phyloP scores from a whole-genome alignment of 768 basidiomycete genomes.

The Coprinopsis marcescibilis region DNA sequence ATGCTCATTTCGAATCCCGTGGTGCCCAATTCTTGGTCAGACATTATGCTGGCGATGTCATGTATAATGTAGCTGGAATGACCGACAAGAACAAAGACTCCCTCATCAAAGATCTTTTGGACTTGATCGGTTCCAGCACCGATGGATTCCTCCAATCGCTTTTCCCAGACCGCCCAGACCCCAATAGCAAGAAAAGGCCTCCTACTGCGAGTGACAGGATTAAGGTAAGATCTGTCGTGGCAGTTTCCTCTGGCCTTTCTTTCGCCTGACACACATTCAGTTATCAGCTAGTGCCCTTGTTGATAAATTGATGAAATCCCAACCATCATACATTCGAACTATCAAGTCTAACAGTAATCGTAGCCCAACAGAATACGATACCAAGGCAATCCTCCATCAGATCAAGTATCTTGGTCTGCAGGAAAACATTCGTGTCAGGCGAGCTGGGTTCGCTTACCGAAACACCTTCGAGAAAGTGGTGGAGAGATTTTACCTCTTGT shows the following conservation, averaged over 20 bases:
- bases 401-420: slow-evolving; percentile 98
- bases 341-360: slow-evolving; percentile 99
- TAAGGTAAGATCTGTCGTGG: slow-evolving; percentile 49
- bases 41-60: slow-evolving; percentile 98
- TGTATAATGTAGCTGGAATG: slow-evolving; percentile 97
- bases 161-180: slow-evolving; percentile 93
- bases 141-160: slow-evolving; percentile 84
- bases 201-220: slow-evolving; percentile 98
- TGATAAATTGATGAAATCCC: slow-evolving; percentile 95
- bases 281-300: slow-evolving; percentile 93
- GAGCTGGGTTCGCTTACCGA: slow-evolving; percentile 96
- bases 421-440: slow-evolving; percentile 95
- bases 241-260: background rate
- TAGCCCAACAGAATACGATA: slow-evolving; percentile 86
- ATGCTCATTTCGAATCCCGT: slow-evolving; percentile 92
- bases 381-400: slow-evolving; percentile 94
- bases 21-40: slow-evolving; percentile 92
- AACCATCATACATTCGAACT: slow-evolving; percentile 96
- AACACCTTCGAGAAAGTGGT: slow-evolving; percentile 99
- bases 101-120: slow-evolving; percentile 89
- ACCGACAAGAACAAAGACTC: slow-evolving; percentile 99
- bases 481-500: slow-evolving; percentile 93
- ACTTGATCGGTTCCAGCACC: slow-evolving; percentile 73
- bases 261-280: slow-evolving; percentile 29
- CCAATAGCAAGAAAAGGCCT: slow-evolving; percentile 95